A percentile compares a stretch with the other conserved stretches of the same genome.
These are phyloP conservation scores for Secale cereale DNA, from an alignment of 176 grass and related monocot species.

Conservation along the genomic window DNA sequence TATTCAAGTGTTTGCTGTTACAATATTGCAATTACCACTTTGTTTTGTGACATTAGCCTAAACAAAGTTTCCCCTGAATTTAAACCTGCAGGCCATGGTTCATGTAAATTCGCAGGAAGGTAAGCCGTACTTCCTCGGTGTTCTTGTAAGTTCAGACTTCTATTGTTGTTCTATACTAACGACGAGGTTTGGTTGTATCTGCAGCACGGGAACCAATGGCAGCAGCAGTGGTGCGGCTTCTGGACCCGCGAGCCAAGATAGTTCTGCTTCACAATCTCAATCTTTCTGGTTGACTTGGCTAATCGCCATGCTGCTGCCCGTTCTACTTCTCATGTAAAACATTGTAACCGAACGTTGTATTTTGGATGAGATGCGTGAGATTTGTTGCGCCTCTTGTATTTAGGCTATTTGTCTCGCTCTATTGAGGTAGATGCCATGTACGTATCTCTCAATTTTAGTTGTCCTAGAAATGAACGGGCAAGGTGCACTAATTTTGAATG, in stretches of 20 bases:
- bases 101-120: constrained; percentile 94
- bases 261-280: constrained; percentile 35
- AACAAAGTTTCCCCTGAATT: constrained; percentile 9
- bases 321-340: constrained; percentile 66
- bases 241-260: constrained; percentile 54
- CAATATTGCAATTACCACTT: neutral
- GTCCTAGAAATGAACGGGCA: constrained; percentile 15
- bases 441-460: constrained; percentile 10
- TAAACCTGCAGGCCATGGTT: constrained; percentile 70
- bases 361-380: constrained; percentile 53
- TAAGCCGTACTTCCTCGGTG: constrained; percentile 19
- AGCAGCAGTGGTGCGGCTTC: constrained; percentile 50
- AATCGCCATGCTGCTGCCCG: constrained; percentile 23
- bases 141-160: neutral
- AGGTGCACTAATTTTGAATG: neutral
- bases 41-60: constrained; percentile 3
- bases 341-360: constrained; percentile 26
- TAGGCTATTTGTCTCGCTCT: constrained; percentile 6
- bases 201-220: constrained; percentile 58
- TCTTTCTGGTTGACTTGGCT: constrained; percentile 27
- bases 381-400: constrained; percentile 46
- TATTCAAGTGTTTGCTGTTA: neutral
- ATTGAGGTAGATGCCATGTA: constrained; percentile 26
- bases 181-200: constrained; percentile 18
- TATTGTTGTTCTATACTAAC: constrained; percentile 18